Evolutionary conservation across 1,284 basidiomycete species (phyloP).

Genomic region (Wolfiporia cocos): DNA sequence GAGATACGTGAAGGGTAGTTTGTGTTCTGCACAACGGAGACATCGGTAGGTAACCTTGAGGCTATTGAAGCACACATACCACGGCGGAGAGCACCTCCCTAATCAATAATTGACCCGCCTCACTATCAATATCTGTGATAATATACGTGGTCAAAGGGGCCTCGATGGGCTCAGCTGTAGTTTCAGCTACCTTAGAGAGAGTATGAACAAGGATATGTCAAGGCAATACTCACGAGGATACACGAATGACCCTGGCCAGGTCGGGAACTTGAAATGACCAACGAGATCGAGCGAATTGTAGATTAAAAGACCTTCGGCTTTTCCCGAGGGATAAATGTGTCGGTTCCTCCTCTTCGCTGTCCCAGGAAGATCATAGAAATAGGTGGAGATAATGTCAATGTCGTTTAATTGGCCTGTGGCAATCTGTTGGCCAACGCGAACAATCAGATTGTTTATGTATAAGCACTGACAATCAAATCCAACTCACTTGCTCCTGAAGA

Average conservation of each 20-base stretch:
- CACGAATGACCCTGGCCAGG: constrained; percentile 42
- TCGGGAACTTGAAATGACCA: constrained; percentile 31
- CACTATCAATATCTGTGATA: constrained; percentile 75
- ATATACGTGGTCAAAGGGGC: constrained; percentile 56
- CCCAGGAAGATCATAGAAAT: constrained; percentile 87
- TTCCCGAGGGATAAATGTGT: constrained; percentile 53
- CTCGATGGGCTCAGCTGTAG: constrained; percentile 30
- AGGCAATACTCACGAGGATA: constrained; percentile 48
- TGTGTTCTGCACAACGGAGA: constrained; percentile 28
- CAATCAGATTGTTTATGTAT: too few species aligned
- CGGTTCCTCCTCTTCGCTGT: constrained; percentile 66
- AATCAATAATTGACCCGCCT: constrained; percentile 49
- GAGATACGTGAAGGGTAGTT: constrained; percentile 45
- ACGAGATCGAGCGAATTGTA: constrained; percentile 47
- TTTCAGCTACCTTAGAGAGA: neutral
- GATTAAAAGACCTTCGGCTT: constrained; percentile 41
- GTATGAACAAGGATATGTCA: neutral
- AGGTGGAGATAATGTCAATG: constrained; percentile 49
- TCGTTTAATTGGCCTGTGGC: constrained; percentile 56
- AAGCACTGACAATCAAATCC: too few species aligned
- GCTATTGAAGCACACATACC: constrained; percentile 33
- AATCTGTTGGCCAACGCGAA: too few species aligned
- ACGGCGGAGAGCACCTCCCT: constrained; percentile 60
- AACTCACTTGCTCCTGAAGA: constrained; percentile 63
- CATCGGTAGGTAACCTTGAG: neutral